Conservation (phyloP, 108 stramenopile species). For the Pseudonitzschia multiseries region DNA sequence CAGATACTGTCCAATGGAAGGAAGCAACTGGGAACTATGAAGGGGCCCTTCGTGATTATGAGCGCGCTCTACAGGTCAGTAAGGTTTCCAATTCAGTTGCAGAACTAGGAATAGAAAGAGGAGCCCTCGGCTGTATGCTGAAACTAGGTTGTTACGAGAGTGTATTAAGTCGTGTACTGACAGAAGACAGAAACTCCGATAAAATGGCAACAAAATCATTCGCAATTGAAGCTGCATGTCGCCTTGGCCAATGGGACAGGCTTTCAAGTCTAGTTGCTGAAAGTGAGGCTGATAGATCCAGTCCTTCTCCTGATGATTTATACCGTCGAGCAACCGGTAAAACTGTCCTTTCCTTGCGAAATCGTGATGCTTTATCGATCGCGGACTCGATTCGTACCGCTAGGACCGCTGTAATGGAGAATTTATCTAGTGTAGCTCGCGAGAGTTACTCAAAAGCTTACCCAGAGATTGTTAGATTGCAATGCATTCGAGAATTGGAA, state of each 20-base stretch:
- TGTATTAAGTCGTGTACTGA: conserved; percentile 76
- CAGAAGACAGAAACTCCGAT: conserved; percentile 2
- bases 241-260: conserved; percentile 77
- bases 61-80: conserved; percentile 57
- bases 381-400: conserved; percentile 42
- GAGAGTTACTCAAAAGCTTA: conserved; percentile 82
- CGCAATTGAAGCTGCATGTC: conserved; percentile 86
- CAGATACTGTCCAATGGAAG: conserved; percentile 56
- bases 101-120: conserved; percentile 43
- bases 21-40: conserved; percentile 76
- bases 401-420: conserved; percentile 58
- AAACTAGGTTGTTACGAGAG: conserved; percentile 84
- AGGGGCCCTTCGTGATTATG: conserved; percentile 78
- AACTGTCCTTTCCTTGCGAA: conserved; percentile 57
- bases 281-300: neutral
- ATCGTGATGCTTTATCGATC: conserved; percentile 30
- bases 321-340: conserved; percentile 65
- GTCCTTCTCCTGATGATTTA: conserved; percentile 9
- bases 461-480: conserved; percentile 60
- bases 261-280: conserved; percentile 41
- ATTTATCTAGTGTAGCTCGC: conserved; percentile 59
- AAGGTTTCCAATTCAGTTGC: neutral
- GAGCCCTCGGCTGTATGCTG: conserved; percentile 66
- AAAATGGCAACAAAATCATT: conserved; percentile 33
- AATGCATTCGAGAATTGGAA: conserved; percentile 79